Conservation (phyloP, 805 yeast genomes). For the Pichia occidentalis region DNA sequence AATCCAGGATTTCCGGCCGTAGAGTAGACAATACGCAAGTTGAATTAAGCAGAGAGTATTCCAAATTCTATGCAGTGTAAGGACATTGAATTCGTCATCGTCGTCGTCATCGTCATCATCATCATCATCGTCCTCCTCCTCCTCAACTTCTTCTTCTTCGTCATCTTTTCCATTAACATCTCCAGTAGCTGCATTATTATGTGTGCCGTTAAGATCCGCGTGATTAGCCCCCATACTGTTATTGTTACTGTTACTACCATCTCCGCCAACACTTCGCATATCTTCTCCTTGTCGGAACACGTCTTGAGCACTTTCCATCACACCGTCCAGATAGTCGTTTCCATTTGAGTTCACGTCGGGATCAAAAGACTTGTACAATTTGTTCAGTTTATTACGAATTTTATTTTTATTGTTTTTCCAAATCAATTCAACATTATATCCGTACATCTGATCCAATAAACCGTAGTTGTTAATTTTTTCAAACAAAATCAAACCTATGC, state of each 20-base stretch:
- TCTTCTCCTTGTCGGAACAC: too few species aligned
- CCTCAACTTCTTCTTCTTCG: not conserved
- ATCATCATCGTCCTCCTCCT: conserved; percentile 1
- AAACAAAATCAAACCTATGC: conserved; percentile 58
- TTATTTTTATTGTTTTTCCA: conserved; percentile 6
- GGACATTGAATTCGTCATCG: conserved; percentile 40
- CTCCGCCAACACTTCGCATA: too few species aligned
- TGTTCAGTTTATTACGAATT: not conserved
- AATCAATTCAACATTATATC: conserved; percentile 16
- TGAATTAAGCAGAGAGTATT: conserved; percentile 67
- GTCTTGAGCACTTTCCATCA: too few species aligned
- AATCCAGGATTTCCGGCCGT: conserved; percentile 36
- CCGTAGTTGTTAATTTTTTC: conserved; percentile 43
- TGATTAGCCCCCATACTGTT: not conserved
- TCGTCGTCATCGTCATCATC: conserved; percentile 7
- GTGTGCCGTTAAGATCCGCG: too few species aligned
- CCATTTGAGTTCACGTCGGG: too few species aligned
- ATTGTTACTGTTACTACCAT: not conserved
- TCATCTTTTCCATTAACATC: not conserved
- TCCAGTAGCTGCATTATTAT: too few species aligned
- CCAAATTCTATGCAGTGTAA: conserved; percentile 59
- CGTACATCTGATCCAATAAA: conserved; percentile 25
- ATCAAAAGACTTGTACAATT: too few species aligned
- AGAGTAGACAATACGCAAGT: conserved; percentile 54
- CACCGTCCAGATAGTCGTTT: too few species aligned